Conservation (phyloP, 176 grass and related monocot genomes). For the Ensete glaucum region DNA sequence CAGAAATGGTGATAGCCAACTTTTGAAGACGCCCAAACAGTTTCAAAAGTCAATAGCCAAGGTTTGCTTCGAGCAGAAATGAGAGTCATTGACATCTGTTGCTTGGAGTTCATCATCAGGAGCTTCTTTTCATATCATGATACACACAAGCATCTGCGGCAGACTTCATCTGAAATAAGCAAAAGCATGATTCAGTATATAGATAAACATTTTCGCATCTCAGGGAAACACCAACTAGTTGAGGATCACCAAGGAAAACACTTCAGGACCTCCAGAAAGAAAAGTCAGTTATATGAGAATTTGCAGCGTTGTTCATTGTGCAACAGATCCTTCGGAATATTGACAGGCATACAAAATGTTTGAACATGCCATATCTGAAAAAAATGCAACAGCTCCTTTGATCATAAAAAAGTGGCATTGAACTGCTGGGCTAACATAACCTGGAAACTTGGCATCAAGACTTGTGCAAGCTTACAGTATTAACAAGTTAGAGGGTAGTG, state of each 20-base stretch:
- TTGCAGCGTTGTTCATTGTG: not conserved
- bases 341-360: not conserved
- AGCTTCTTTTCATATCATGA: not conserved
- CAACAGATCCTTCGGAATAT: not conserved
- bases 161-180: conserved; percentile 9
- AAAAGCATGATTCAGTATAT: not conserved
- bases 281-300: not conserved
- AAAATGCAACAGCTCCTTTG: not conserved
- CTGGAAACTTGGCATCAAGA: too few relatives aligned
- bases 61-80: not conserved
- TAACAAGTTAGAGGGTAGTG: too few relatives aligned
- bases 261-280: not conserved
- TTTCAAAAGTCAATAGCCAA: not conserved
- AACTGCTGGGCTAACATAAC: too few relatives aligned
- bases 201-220: not conserved
- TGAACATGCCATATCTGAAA: not conserved
- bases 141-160: conserved; percentile 9
- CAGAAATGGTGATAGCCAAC: too few relatives aligned
- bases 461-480: too few relatives aligned
- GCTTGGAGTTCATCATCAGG: not conserved
- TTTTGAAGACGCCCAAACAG: not conserved
- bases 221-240: not conserved
- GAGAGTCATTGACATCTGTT: not conserved
- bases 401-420: too few relatives aligned
- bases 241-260: not conserved